These are phyloP conservation scores for Hypoxylon sp. DNA, from an alignment of 2,329 filamentous ascomycete species.

Conservation along the genomic window DNA sequence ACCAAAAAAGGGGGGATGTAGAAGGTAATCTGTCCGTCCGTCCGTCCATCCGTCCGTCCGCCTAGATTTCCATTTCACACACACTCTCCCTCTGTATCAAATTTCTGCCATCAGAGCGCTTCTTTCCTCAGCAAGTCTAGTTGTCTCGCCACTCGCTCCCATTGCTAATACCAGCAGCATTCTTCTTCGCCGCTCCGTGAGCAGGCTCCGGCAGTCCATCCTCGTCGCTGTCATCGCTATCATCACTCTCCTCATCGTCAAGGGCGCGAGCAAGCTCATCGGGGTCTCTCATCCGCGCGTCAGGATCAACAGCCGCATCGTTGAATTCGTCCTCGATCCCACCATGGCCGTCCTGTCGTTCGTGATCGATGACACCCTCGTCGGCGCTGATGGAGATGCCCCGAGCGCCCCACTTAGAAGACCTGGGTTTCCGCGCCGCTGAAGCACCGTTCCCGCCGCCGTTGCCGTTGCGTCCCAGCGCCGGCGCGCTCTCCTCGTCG, in stretches of 20 bases:
- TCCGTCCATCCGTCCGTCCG: too few relatives aligned
- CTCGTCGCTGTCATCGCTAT: slow-evolving; percentile 62
- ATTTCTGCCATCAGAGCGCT: too few relatives aligned
- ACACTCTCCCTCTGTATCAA: too few relatives aligned
- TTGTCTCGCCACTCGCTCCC: slow-evolving; percentile 45
- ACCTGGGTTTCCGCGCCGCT: too few relatives aligned
- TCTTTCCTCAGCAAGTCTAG: too few relatives aligned
- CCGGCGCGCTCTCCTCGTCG: slow-evolving; percentile 68
- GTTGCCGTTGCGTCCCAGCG: slow-evolving; percentile 50
- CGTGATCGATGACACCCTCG: slow-evolving; percentile 63
- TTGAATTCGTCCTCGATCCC: slow-evolving; percentile 53
- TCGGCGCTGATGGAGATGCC: slow-evolving; percentile 74
- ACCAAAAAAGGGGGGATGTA: too few relatives aligned
- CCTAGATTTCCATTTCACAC: too few relatives aligned
- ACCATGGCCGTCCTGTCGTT: slow-evolving; percentile 40
- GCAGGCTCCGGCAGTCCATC: slow-evolving; percentile 36
- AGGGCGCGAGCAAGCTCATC: slow-evolving; percentile 70
- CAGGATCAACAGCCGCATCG: slow-evolving; percentile 61
- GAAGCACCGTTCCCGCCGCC: slow-evolving; percentile 37
- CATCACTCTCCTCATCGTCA: slow-evolving; percentile 65
- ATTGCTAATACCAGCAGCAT: slow-evolving; percentile 39
- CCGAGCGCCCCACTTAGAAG: slow-evolving; percentile 69
- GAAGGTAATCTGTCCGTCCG: too few relatives aligned
- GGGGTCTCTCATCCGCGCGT: slow-evolving; percentile 72
- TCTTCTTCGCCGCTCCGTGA: slow-evolving; percentile 23